Evolutionary conservation across 2,329 filamentous ascomycete species (phyloP), one percentile per base, ranked within the genome.

Genomic region (Beauveria rudraprayagi): DNA sequence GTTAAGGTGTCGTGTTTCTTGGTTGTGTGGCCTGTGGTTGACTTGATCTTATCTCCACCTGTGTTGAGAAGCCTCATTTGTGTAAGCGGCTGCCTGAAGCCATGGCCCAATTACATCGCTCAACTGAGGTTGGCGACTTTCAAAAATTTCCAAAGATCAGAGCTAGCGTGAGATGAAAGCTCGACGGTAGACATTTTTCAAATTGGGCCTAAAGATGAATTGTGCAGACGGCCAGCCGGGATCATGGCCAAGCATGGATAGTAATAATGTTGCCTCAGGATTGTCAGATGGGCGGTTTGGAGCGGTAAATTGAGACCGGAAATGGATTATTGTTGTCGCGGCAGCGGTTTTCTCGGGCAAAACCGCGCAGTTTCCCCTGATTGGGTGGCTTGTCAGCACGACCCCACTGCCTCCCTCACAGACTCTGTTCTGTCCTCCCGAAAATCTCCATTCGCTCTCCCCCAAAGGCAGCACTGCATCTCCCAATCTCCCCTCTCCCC

Each of bases 401-500:
- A 70, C 66, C 72, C 75, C 74, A 76, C 75, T 65, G 67, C 67
- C 69, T 71, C 71, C 72, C 73, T 76, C 73, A 74, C 72, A 73
- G 73, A 72, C 70, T 75, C 73, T 76, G 72, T 70, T 74, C 70
- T 70, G 69, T 72, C 71, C 73, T 75, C 61, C 65, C 71, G 70
- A 77, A 77, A 77, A 75, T 70, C 75, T 76, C 73, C 74, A 76
- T 75, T 74, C 74, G 73, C 71, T 74, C 70, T 75, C 68, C 72
- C 71, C 71, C 72, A 77, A 77, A 75, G 77, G 76, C 77, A 79
- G 75, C 76, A 76, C 73, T 73, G 72, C 74, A 75, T 73, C 74
- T 75, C 76, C 75, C 76, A 77, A 83, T 82, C 81, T 83, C 80
- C 81, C 78, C 82, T 83, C 81, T 75, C 76, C 71, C 75, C 83